phyloP scores from a whole-genome alignment of 2,329 filamentous ascomycete species.

The Penicillium frequentans region DNA sequence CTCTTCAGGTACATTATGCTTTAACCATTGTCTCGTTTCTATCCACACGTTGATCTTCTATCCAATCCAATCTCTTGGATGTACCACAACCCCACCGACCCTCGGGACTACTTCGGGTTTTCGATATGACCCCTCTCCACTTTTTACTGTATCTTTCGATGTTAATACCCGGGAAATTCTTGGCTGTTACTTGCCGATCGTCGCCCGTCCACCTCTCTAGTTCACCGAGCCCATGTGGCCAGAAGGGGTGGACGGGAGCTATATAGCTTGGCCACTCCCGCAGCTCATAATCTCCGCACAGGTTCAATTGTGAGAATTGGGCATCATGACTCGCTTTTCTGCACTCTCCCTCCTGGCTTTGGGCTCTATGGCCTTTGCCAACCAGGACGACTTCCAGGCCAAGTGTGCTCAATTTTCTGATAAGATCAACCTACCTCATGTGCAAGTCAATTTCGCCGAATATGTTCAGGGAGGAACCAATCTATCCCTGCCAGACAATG shows the following conservation, averaged over 20 bases:
- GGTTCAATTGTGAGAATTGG: neutral
- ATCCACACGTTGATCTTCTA: neutral
- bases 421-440: conserved; percentile 29
- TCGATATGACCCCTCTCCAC: neutral
- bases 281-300: neutral
- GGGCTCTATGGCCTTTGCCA: conserved; percentile 21
- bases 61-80: neutral
- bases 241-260: neutral
- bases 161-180: neutral
- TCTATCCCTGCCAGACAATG: conserved; percentile 39
- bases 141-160: neutral
- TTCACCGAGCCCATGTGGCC: neutral
- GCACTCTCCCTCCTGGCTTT: conserved; percentile 13
- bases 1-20: neutral
- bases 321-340: neutral
- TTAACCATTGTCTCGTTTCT: neutral
- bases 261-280: conserved; percentile 2
- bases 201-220: neutral
- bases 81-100: neutral
- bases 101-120: conserved; percentile 9
- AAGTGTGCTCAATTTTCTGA: conserved; percentile 27
- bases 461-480: conserved; percentile 40
- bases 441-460: conserved; percentile 32
- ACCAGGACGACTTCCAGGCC: conserved; percentile 25
- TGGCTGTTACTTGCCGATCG: conserved; percentile 5